These are phyloP conservation scores for Pseudocercospora macadamiae DNA, from an alignment of 2,329 filamentous ascomycete genomes.

Conservation along the genomic window DNA sequence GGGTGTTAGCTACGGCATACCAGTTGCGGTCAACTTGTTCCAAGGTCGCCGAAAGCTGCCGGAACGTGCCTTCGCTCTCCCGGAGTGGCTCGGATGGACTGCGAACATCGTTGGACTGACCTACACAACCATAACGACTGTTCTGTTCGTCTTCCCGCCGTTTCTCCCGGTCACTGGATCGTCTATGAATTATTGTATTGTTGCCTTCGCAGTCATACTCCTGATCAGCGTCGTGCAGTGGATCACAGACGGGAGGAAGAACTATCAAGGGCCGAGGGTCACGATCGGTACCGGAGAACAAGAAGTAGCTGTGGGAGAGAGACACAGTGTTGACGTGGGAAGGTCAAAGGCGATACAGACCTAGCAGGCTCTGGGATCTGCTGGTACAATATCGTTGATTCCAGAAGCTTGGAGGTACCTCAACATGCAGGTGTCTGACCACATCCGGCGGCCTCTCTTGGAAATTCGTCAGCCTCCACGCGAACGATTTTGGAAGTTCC, in stretches of 20 bases:
- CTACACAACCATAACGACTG: slow-evolving; percentile 67
- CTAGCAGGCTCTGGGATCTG: neutral
- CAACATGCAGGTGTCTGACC: too few relatives aligned
- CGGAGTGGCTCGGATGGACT: slow-evolving; percentile 59
- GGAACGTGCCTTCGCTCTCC: slow-evolving; percentile 57
- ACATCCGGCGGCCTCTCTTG: too few relatives aligned
- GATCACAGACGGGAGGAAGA: slow-evolving; percentile 61
- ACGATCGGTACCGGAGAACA: neutral
- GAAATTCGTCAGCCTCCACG: too few relatives aligned
- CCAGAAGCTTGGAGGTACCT: too few relatives aligned
- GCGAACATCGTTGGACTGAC: slow-evolving; percentile 59
- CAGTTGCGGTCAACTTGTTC: slow-evolving; percentile 66
- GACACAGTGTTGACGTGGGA: neutral
- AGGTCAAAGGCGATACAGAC: neutral
- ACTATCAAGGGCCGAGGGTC: slow-evolving; percentile 52
- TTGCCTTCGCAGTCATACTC: slow-evolving; percentile 58
- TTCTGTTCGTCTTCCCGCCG: slow-evolving; percentile 72
- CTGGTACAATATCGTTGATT: too few relatives aligned
- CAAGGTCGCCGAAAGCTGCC: slow-evolving; percentile 66
- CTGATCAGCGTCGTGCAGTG: slow-evolving; percentile 58
- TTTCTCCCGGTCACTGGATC: slow-evolving; percentile 61
- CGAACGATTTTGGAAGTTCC: too few relatives aligned
- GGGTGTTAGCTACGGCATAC: slow-evolving; percentile 71
- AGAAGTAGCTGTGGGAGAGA: neutral
- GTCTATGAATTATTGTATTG: slow-evolving; percentile 65